Evolutionary conservation across 768 basidiomycete genomes (phyloP), one percentile per base, ranked within the genome.

Genomic region (Podaxis pistillaris): DNA sequence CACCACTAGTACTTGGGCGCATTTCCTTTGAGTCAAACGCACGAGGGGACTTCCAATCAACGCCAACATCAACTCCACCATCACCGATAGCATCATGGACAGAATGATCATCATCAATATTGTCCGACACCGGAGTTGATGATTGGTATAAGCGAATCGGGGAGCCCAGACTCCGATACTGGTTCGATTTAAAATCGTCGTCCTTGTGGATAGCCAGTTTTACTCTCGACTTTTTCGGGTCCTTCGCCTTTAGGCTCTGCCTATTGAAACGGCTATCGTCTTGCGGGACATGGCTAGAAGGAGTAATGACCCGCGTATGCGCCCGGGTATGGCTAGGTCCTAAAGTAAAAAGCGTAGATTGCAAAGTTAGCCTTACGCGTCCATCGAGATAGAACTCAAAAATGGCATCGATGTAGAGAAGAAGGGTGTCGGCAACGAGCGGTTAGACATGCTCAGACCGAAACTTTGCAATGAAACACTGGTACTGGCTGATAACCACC

Each of bases 81-180:
- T 38, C 54, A 56, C 26, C 38, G 19, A n/a, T 37, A 58, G 37
- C 58, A 59, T 59, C 33, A 41, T 59, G 49, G 47, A 22, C 19
- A 38, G 22, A 60, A 60, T 60, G 33, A 52, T 51, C 12, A 24
- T 47, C 52, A 61, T 61, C 60, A 61, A 44, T 54, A 17, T 6
- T 24, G 17, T 55, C 53, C 60, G 60, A 62, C 37, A 54, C 52
- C 53, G 53, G 60, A 26, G 51, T 44, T 50, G 58, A 33, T 9
- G 33, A 51, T 51, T 51, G 47, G 30, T 12, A 5, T 4, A 38
- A 3, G 1, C 47, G 33, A 26, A 28, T 2, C 24, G 56, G 9
- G 6, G 56, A 41, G 26, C 38, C 56, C 22, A 46, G 24, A 26
- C 15, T 36, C 41, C 44, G 56, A 40, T 28, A 1, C 19, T 40